Percentiles rank a stretch among this genome's conserved stretches.
Conservation (phyloP, 306 rosid genomes). For the Dicorynia guianensis region DNA sequence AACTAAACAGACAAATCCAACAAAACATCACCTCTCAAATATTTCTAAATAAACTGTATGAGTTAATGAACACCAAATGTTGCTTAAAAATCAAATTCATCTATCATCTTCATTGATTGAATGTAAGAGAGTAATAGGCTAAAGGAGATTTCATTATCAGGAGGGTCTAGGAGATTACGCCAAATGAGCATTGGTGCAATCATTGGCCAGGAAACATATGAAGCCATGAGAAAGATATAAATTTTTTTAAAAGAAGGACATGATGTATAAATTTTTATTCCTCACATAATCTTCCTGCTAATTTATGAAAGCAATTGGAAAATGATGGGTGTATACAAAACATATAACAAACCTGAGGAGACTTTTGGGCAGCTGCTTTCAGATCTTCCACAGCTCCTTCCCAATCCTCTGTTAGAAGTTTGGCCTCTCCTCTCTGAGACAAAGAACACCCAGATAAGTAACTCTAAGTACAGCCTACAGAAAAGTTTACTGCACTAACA, state of each 20-base stretch:
- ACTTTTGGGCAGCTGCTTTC: constrained; percentile 87
- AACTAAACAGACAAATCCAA: background rate
- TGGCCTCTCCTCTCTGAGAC: constrained; percentile 95
- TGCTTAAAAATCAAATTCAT: background rate
- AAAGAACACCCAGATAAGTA: constrained; percentile 38
- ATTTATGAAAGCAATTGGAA: constrained; percentile 30
- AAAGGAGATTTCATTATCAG: background rate
- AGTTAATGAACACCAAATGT: constrained; percentile 5
- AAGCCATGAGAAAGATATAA: background rate
- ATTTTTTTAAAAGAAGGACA: constrained; percentile 14
- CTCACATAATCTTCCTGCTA: background rate
- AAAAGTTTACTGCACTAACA: constrained; percentile 4
- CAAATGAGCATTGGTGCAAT: background rate
- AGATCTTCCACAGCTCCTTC: constrained; percentile 97
- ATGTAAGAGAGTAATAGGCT: background rate
- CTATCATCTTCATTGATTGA: background rate
- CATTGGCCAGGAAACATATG: background rate
- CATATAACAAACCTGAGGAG: constrained; percentile 76
- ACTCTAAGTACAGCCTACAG: constrained; percentile 17
- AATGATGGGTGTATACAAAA: constrained; percentile 26
- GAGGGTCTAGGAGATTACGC: background rate
- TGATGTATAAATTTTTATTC: background rate
- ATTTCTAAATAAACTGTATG: background rate
- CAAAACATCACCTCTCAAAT: background rate
- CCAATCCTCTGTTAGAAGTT: constrained; percentile 94